Evolutionary conservation across 192 early-diverging fungal species (phyloP).

Genomic region (Gigaspora rosea): DNA sequence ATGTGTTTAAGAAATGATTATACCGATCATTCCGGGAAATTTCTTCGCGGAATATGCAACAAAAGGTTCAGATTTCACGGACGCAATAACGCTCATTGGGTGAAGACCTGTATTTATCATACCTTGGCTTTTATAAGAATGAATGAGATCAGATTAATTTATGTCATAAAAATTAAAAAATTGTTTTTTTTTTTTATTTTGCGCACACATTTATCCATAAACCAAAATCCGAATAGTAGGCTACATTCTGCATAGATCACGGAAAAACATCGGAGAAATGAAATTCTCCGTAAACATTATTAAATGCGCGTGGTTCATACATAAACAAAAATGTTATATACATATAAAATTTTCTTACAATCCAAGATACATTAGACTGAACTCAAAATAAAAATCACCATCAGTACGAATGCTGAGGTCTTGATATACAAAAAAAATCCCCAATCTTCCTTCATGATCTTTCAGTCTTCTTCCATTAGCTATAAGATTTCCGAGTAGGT

Average conservation of each 20-base stretch:
- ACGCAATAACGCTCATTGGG: neutral
- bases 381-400: conserved; percentile 2
- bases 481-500: neutral
- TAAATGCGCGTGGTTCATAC: neutral
- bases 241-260: too few species aligned
- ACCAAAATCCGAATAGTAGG: too few species aligned
- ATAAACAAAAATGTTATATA: neutral
- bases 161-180: neutral
- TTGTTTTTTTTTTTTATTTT: neutral
- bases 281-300: neutral
- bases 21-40: conserved; percentile 47
- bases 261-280: too few species aligned
- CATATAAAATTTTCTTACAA: neutral
- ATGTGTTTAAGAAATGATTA: neutral
- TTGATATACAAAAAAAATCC: conserved; percentile 11
- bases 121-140: neutral
- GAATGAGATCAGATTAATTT: neutral
- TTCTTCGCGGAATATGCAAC: conserved; percentile 40
- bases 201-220: too few species aligned
- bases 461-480: neutral
- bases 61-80: conserved; percentile 34
- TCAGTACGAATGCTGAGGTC: conserved; percentile 10
- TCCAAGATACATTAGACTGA: neutral
- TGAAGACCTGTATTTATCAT: too few species aligned
- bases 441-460: neutral